Base-by-base conservation (phyloP, 176 grass and related monocot genomes). In the Oryza punctata region DNA sequence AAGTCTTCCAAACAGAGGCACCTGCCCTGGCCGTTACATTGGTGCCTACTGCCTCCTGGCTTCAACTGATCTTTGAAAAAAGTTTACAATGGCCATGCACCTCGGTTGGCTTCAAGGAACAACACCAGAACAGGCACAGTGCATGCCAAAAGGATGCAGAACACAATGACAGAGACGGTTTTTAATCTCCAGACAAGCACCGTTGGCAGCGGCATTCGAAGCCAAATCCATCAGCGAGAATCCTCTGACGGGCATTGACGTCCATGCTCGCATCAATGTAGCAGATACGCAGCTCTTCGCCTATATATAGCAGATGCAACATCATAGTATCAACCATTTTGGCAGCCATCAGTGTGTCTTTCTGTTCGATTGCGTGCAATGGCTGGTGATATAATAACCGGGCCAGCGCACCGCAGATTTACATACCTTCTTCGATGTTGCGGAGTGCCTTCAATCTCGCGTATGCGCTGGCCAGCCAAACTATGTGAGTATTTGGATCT, bases 401-500 rank as follows among this genome's bases (percentile, higher is more conserved):
- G 67, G 11, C 14, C 57, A 63, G 14, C 47, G 40, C 23, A 43
- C 49, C 23, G 43, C 23, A 69, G 21, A 59, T 69, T 23, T 72
- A 2, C 28, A 33, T 77, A 98, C 93, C 93, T 94, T 90, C 85
- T 71, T 94, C 87, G 71, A 98, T 92, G 63, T 89, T 59, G 26
- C 85, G 67, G 75, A 95, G 85, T 45, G 96, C 78, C 69, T 87
- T 98, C 82, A 98, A 45, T 80, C 91, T 98, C 13, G 83, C 89
- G 2, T 92, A 78, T 63, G 81, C 78, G 28, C 81, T 95, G 11
- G 95, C 89, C 72, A 94, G 37, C 96, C 89, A 92, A 85, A 98
- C 79, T 75, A 92, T 95, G 69, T 92, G 91, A 67, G 85, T 84
- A 98, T 94, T 98, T 23, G 96, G 96, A 89, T 98, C 93, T 98